phyloP scores from a whole-genome alignment of 2,329 filamentous ascomycete genomes.

The Claviceps digitariae region DNA sequence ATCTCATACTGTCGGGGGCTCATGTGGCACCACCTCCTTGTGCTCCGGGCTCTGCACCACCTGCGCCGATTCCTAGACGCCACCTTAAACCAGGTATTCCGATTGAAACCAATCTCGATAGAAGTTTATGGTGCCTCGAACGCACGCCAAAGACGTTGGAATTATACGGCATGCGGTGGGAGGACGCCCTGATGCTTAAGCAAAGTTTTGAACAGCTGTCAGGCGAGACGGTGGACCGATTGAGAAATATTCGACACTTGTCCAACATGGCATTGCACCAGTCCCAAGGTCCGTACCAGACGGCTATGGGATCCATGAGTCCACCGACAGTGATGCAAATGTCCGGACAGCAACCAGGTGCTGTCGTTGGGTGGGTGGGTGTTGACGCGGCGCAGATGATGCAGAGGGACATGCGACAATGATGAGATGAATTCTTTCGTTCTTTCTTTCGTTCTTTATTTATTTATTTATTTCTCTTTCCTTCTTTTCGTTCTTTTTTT shows the following conservation, averaged over 20 bases:
- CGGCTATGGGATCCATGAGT: conserved; percentile 8
- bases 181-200: conserved; percentile 39
- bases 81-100: conserved; percentile 21
- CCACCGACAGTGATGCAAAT: conserved; percentile 2
- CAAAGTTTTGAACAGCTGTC: conserved; percentile 39
- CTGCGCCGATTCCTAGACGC: conserved; percentile 39
- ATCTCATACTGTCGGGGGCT: conserved; percentile 39
- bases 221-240: conserved; percentile 27
- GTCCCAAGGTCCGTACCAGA: conserved; percentile 22
- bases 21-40: conserved; percentile 31
- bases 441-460: too few relatives aligned
- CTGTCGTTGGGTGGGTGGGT: conserved; percentile 28
- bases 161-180: conserved; percentile 47
- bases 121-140: conserved; percentile 42
- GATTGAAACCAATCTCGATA: conserved; percentile 36
- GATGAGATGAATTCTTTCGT: neutral
- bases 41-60: conserved; percentile 31
- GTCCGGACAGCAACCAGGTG: conserved; percentile 14
- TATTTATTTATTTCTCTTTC: too few relatives aligned
- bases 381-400: conserved; percentile 32
- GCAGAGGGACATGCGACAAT: conserved; percentile 13
- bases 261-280: conserved; percentile 19
- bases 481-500: neutral
- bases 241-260: conserved; percentile 26
- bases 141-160: conserved; percentile 39